phyloP scores from a whole-genome alignment of 2,329 filamentous ascomycete species.

The Alternaria angustiovoidea region DNA sequence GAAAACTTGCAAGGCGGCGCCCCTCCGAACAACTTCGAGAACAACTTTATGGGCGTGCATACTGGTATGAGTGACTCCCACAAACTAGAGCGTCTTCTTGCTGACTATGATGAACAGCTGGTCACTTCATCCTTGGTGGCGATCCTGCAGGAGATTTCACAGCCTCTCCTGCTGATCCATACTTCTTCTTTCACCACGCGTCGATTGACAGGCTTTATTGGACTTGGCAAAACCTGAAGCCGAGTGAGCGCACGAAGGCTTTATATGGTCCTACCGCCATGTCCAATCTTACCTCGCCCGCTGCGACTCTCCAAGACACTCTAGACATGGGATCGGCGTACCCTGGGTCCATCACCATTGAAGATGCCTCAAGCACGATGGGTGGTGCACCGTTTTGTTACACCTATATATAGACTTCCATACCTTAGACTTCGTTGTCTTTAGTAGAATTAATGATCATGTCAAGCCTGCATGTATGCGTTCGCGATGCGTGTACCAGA shows the following conservation, averaged over 20 bases:
- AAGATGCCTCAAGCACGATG: slow-evolving; percentile 54
- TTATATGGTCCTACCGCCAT: slow-evolving; percentile 54
- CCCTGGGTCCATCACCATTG: slow-evolving; percentile 45
- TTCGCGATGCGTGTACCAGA: neutral
- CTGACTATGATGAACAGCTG: slow-evolving; percentile 37
- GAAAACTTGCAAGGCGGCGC: slow-evolving; percentile 49
- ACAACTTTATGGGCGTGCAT: slow-evolving; percentile 54
- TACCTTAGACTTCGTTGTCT: neutral
- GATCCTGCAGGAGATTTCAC: slow-evolving; percentile 58
- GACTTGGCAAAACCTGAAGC: slow-evolving; percentile 59
- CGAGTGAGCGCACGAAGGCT: slow-evolving; percentile 44
- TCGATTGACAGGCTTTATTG: slow-evolving; percentile 53
- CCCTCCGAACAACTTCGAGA: slow-evolving; percentile 38
- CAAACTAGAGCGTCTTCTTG: neutral
- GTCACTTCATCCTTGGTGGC: slow-evolving; percentile 57
- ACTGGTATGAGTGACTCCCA: slow-evolving; percentile 30
- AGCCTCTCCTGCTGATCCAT: slow-evolving; percentile 56
- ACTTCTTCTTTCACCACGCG: slow-evolving; percentile 56
- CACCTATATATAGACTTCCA: slow-evolving; percentile 44
- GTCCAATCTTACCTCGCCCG: slow-evolving; percentile 52
- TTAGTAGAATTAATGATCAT: neutral
- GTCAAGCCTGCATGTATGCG: neutral
- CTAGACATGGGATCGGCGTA: slow-evolving; percentile 51
- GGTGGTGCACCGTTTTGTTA: slow-evolving; percentile 56
- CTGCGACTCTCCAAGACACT: slow-evolving; percentile 54